Evolutionary conservation across 108 stramenopile species (phyloP), one percentile per base, ranked within the genome.

Genomic region (Nannochloropsis oceanica): DNA sequence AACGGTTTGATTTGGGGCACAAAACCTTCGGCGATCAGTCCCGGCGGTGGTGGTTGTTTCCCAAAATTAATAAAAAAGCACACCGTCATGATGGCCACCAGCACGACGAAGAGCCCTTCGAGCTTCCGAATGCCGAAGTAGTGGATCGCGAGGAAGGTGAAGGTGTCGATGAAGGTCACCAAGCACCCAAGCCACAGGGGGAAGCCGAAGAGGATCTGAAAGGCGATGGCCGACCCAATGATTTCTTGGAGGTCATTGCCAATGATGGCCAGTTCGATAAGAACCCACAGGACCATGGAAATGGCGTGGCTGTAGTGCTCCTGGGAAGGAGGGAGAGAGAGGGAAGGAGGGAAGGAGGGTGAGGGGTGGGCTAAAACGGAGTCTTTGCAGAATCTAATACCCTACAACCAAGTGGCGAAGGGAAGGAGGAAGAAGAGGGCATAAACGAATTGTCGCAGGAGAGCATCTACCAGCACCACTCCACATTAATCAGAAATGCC

Each of bases 201-300:
- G 44, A 87, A 42, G 43, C 89, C 91, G 26, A 86, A 86, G n/a
- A 92, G 87, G 73, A 92, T 85, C 81, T 88, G 81, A 14, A 92
- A 50, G 20, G 89, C 91, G 84, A 94, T 93, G 14, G 92, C 94
- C 13, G 93, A 89, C 73, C 94, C 94, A 18, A 95, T 85, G 0
- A 95, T 92, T 81, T 92, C 93, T 27, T 94, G 94, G 24, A 94
- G 82, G 85, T 95, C 95, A 1, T 93, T 93, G 43, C 93, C 91
- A 46, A 94, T 92, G 13, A 93, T 92, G 11, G 92, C 90, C 46
- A 94, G 46, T 84, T 92, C 90, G 83, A 86, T 90, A 85, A 89
- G 87, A 12, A 85, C 25, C 84, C 83, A 92, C 14, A 91, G 89
- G 22, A 86, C 27, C 24, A 87, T 43, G 24, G 84, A 43, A 24